Evolutionary conservation across 73 alveolate genomes (phyloP).

Genomic region (Diophrys appendiculata): DNA sequence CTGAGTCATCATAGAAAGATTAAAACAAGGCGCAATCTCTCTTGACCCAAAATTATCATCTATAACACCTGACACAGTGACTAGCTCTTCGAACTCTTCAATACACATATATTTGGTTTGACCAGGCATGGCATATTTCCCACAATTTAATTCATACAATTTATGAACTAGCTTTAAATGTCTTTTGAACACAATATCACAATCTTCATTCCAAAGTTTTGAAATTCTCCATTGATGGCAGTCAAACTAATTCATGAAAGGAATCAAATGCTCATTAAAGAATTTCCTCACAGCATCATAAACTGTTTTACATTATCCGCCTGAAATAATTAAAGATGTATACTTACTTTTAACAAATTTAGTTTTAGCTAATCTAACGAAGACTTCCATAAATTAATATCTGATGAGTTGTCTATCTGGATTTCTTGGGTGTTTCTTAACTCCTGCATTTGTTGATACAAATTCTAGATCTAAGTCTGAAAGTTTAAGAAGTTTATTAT

Average conservation of each 20-base stretch:
- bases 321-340: neutral
- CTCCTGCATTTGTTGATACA: constrained; percentile 74
- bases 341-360: constrained; percentile 60
- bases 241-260: constrained; percentile 34
- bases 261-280: constrained; percentile 26
- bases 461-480: constrained; percentile 62
- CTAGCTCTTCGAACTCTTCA: constrained; percentile 76
- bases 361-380: constrained; percentile 73
- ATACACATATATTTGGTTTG: constrained; percentile 66
- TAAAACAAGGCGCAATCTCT: constrained; percentile 70
- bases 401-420: constrained; percentile 74
- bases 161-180: constrained; percentile 7
- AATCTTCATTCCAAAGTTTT: constrained; percentile 64
- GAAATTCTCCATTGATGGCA: constrained; percentile 58
- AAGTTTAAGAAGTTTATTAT: constrained; percentile 49
- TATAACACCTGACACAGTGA: constrained; percentile 57
- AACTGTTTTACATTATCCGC: constrained; percentile 26
- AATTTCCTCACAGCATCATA: constrained; percentile 51
- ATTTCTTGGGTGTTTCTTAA: constrained; percentile 52
- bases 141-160: constrained; percentile 50
- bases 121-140: constrained; percentile 84
- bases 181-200: constrained; percentile 55
- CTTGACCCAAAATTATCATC: constrained; percentile 73
- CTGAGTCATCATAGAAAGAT: constrained; percentile 85
- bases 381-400: constrained; percentile 72